Base-by-base conservation (phyloP, 2,329 filamentous ascomycete species). In the Sporothrix luriei region DNA sequence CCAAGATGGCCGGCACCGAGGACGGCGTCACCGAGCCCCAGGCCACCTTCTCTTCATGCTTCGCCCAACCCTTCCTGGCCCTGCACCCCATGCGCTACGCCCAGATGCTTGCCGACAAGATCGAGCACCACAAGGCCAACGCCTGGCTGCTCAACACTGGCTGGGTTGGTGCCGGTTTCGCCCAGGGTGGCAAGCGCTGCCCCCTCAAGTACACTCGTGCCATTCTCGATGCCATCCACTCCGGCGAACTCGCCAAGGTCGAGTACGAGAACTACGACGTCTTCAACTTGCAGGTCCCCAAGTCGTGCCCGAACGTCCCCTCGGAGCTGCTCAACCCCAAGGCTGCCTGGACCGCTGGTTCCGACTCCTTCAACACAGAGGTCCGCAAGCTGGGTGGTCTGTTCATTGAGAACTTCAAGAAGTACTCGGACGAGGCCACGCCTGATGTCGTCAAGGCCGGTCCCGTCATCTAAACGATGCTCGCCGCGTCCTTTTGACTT, bases 1-100 rank as follows among this genome's bases (percentile, higher is more conserved):
- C 94, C 79, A 99, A 99, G 90, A 99, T 99, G 95, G 95, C 95
- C 74, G 95, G 95, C 78, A 99, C 95, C 46, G 95, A 99, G 84
- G 93, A 97, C 74, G 95, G 95, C 78, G 89, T 99, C 74, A 96
- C 92, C 11, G 95, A 99, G 84, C 95, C 95, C 74, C 93, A 98
- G 83, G 95, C 95, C 29, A 99, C 95, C 77, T 99, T 99, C 89
- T 98, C 94, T 33, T 96, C 94, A 68, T 99, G 95, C 89, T 99
- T 99, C 83, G 95, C 95, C 69, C 95, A 99, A 84, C 95, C 95
- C 73, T 99, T 99, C 93, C 85, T 99, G 77, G 95, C 95, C 54
- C 90, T 99, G 71, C 95, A 99, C 87, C 95, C 95, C 77, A 99
- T 99, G 95, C 91, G 92, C 81, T 99, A 99, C 84, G 95, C 95